Base-by-base conservation (phyloP, 2,329 filamentous ascomycete genomes). In the Berkeleyomyces basicola region DNA sequence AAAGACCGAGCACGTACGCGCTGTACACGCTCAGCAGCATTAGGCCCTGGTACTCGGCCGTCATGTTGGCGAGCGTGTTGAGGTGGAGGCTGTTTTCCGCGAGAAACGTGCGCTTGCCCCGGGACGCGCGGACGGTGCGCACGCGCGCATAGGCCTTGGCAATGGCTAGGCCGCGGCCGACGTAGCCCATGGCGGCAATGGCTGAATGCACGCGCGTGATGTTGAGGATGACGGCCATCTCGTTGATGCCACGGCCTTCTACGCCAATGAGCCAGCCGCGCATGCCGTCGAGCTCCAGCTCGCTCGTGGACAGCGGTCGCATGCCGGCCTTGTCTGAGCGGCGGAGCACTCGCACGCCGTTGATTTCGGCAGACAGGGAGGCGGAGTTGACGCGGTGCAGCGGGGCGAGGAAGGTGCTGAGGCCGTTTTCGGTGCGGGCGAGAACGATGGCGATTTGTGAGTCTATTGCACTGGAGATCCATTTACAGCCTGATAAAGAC, bases 311-410 rank as follows among this genome's bases (percentile, higher is more conserved):
- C 0, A 90, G 74, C 0, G 83, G 77, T 57, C 81, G 81, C 0
- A 86, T 90, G 36, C 86, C 87, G 2, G 87, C 77, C 68, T 90
- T 90, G 70, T 82, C 81, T 73, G 90, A 90, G 14, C 90, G 74
- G 0, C 86, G 78, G 63, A 85, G 81, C 66, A 89, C 86, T 7
- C 76, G 76, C 7, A 90, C 76, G 1, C 86, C 86, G 68, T 90
- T 90, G 9, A 85, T 75, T 61, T 80, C 77, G 2, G 74, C 61
- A 7, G 70, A 72, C 1, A 66, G 71, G 4, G 71, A 72, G 7
- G 65, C 46, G 1, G 72, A 68, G 47, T 74, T 70, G 55, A 73
- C 67, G 39, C 77, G 75, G 23, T 78, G 75, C 74, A 85, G 81
- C 0, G 86, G 86, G 0, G 83, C 83, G 46, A 82, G 78, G 70